phyloP scores from a whole-genome alignment of 768 basidiomycete genomes.

The Royoungia palumana region DNA sequence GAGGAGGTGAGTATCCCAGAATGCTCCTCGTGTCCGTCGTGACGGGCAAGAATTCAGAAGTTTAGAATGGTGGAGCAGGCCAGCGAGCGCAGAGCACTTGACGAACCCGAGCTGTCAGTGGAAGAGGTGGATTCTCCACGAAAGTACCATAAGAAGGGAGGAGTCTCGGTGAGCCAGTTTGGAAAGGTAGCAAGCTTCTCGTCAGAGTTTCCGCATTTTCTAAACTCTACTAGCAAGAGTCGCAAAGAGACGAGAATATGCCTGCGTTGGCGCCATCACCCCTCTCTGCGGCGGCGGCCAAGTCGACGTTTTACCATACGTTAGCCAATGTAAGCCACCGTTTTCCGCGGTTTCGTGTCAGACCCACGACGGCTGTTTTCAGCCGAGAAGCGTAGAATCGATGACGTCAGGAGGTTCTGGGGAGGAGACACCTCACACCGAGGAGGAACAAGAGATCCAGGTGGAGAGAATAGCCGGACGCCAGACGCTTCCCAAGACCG shows the following conservation, averaged over 20 bases:
- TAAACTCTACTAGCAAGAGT: conserved; percentile 16
- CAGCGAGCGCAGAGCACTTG: conserved; percentile 47
- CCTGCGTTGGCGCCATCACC: conserved; percentile 29
- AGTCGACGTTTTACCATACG: conserved; percentile 46
- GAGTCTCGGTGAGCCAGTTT: conserved; percentile 58
- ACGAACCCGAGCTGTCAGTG: conserved; percentile 28
- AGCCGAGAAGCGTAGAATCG: conserved; percentile 47
- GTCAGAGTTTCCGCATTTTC: background rate
- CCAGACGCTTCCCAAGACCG: conserved; percentile 40
- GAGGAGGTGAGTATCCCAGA: conserved; percentile 25
- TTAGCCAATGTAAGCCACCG: conserved; percentile 38
- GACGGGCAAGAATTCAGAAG: conserved; percentile 35
- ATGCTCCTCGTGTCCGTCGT: background rate
- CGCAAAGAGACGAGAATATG: conserved; percentile 22
- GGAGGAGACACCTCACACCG: conserved; percentile 34
- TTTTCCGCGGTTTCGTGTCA: conserved; percentile 3
- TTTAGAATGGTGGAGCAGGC: conserved; percentile 58
- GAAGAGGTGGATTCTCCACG: conserved; percentile 16
- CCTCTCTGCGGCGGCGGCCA: conserved; percentile 39
- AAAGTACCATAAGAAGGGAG: conserved; percentile 43
- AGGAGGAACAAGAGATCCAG: conserved; percentile 48
- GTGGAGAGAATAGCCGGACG: conserved; percentile 46
- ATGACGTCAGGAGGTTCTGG: conserved; percentile 38
- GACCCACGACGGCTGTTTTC: conserved; percentile 5
- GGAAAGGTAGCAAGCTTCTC: conserved; percentile 46